A percentile compares a stretch with the other conserved stretches of the same genome.
Evolutionary conservation across 2,329 filamentous ascomycete species (phyloP).

Genomic region (Fusarium papillatum): DNA sequence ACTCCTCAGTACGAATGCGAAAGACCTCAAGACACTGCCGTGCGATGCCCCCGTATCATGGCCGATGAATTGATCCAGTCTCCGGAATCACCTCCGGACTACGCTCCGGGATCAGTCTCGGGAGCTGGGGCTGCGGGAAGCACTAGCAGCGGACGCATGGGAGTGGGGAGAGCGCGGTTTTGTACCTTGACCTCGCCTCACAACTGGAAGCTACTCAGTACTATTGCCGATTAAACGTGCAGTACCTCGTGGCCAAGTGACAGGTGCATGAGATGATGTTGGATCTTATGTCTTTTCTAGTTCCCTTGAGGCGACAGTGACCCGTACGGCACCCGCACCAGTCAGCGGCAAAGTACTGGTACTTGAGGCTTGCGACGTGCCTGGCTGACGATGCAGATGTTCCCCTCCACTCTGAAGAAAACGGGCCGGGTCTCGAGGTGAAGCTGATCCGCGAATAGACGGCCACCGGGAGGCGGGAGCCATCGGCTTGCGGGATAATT

Average conservation of each 20-base stretch:
- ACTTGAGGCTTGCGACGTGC: conserved; percentile 12
- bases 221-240: conserved; percentile 18
- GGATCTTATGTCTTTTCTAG: conserved; percentile 14
- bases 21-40: neutral
- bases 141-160: conserved; percentile 19
- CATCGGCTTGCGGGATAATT: conserved; percentile 36
- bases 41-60: conserved; percentile 16
- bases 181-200: conserved; percentile 23
- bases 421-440: conserved; percentile 34
- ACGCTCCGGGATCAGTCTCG: conserved; percentile 29
- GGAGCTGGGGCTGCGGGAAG: conserved; percentile 16
- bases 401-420: conserved; percentile 28
- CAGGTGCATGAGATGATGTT: conserved; percentile 29
- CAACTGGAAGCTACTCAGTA: conserved; percentile 15
- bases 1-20: neutral
- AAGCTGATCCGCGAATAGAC: conserved; percentile 19
- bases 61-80: conserved; percentile 30
- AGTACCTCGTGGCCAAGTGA: conserved; percentile 26
- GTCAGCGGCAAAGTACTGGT: conserved; percentile 11
- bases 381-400: conserved; percentile 20
- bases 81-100: conserved; percentile 38
- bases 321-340: conserved; percentile 8
- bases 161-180: conserved; percentile 27
- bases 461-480: conserved; percentile 25
- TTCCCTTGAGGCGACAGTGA: conserved; percentile 1